Conservation (phyloP, 2,329 filamentous ascomycete genomes). For the Lachnellula cervina region DNA sequence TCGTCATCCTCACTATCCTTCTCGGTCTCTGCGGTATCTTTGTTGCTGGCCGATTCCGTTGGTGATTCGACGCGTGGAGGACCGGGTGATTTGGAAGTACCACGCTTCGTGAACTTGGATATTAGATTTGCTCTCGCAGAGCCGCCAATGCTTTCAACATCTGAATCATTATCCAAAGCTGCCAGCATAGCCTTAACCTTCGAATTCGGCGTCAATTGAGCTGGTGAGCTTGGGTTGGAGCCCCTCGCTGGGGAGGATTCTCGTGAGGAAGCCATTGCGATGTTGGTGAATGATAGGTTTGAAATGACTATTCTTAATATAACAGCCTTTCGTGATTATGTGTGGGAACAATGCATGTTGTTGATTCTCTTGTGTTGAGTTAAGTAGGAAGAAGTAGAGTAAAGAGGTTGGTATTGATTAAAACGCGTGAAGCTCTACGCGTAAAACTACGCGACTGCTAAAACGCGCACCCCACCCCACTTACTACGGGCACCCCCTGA, state of each 20-base stretch:
- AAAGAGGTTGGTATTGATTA: neutral
- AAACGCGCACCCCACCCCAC: neutral
- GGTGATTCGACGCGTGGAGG: neutral
- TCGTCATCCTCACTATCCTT: constrained; percentile 18
- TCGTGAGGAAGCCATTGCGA: constrained; percentile 45
- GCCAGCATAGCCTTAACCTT: constrained; percentile 52
- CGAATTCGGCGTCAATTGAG: constrained; percentile 45
- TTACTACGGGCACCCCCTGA: neutral
- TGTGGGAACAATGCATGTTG: neutral
- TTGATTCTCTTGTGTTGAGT: neutral
- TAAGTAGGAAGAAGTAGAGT: neutral
- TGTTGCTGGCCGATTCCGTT: constrained; percentile 1
- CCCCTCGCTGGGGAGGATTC: constrained; percentile 42
- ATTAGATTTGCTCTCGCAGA: constrained; percentile 19
- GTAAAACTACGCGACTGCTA: constrained; percentile 2
- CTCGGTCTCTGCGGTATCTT: neutral
- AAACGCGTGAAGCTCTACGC: constrained; percentile 5
- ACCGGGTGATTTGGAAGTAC: constrained; percentile 8
- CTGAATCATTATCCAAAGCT: constrained; percentile 47
- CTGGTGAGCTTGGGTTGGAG: constrained; percentile 39
- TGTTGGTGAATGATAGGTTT: constrained; percentile 2
- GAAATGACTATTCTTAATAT: neutral
- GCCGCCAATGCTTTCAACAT: constrained; percentile 24
- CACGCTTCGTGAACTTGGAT: constrained; percentile 9
- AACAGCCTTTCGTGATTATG: neutral